phyloP scores from a whole-genome alignment of 345 rosid genomes.

The Cardamine resedifolia region DNA sequence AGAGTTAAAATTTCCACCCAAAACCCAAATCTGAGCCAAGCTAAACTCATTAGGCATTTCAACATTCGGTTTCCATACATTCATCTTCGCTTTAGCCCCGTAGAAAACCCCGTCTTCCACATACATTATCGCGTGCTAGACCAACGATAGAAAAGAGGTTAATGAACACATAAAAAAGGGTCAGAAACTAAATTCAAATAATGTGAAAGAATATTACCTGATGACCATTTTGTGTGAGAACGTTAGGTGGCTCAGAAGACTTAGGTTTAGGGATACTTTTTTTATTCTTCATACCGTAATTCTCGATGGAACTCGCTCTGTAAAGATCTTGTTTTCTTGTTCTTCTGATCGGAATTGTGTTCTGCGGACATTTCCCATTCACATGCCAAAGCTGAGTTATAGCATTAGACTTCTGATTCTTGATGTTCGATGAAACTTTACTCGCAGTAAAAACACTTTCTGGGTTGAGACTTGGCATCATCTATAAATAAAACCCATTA shows the following conservation, averaged over 20 bases:
- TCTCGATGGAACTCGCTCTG: conserved; percentile 52
- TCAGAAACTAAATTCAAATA: not conserved
- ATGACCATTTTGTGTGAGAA: conserved; percentile 48
- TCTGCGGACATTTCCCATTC: conserved; percentile 55
- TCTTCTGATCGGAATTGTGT: conserved; percentile 63
- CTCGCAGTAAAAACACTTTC: conserved; percentile 59
- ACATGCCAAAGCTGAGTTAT: conserved; percentile 56
- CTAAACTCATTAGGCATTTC: conserved; percentile 72
- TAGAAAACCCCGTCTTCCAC: conserved; percentile 61
- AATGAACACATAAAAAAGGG: not conserved
- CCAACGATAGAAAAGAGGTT: not conserved
- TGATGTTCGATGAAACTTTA: conserved; percentile 36
- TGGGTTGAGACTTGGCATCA: conserved; percentile 57
- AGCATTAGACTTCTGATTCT: conserved; percentile 33
- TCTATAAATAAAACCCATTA: conserved; percentile 32
- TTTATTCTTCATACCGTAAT: conserved; percentile 56
- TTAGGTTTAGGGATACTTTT: conserved; percentile 49
- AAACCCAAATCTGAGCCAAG: conserved; percentile 69
- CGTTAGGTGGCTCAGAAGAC: conserved; percentile 69
- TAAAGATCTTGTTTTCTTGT: conserved; percentile 50
- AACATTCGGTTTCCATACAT: conserved; percentile 70
- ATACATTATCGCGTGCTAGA: conserved; percentile 67
- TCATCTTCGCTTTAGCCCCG: conserved; percentile 73
- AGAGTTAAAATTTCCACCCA: conserved; percentile 67
- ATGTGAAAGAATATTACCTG: conserved; percentile 32